phyloP scores from a whole-genome alignment of 2,329 filamentous ascomycete species.

The Botrytis byssoidea region DNA sequence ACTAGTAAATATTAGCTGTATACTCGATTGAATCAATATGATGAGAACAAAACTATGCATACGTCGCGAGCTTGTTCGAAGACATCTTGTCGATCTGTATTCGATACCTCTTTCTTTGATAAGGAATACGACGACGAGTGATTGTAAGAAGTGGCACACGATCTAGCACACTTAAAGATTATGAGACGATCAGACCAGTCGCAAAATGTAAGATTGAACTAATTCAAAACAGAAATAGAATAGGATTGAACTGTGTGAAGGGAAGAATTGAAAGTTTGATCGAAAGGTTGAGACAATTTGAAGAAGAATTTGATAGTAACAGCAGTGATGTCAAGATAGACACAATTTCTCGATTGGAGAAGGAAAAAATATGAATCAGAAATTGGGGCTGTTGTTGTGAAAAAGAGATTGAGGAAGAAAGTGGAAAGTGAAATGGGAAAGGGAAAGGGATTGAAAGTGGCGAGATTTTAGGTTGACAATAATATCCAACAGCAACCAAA shows the following conservation, averaged over 20 bases:
- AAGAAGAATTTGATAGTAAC: background rate
- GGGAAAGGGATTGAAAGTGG: background rate
- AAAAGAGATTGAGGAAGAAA: background rate
- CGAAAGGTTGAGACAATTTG: background rate
- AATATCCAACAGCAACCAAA: background rate
- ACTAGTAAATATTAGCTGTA: background rate
- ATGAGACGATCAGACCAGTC: background rate
- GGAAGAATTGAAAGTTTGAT: background rate
- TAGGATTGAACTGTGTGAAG: too few species aligned
- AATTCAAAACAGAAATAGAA: background rate
- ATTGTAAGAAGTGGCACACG: background rate
- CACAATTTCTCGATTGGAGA: background rate
- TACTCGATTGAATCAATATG: background rate
- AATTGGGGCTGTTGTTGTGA: background rate
- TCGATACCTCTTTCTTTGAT: background rate
- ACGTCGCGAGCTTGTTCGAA: conserved; percentile 4
- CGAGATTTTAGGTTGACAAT: background rate
- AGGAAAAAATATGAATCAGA: background rate
- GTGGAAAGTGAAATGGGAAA: background rate
- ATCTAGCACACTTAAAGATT: background rate
- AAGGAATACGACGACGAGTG: background rate
- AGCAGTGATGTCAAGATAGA: background rate
- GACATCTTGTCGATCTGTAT: background rate
- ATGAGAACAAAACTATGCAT: background rate
- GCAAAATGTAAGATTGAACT: background rate